phyloP scores from a whole-genome alignment of 495 filamentous ascomycete species.

The Xylaria palmicola region DNA sequence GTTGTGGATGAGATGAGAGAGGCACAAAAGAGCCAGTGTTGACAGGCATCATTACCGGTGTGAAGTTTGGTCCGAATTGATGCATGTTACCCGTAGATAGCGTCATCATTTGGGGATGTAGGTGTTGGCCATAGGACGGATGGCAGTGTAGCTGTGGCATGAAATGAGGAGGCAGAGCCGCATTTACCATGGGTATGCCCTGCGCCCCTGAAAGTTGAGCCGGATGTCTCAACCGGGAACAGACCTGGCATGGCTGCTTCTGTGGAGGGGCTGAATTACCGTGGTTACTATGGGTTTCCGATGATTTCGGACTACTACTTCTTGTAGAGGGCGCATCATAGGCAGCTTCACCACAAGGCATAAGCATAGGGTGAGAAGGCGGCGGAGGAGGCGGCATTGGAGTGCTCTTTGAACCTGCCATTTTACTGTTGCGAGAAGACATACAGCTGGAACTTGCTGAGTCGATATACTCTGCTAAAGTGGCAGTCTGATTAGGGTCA shows the following conservation, averaged over 20 bases:
- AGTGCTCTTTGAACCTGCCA: background rate
- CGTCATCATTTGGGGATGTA: conserved; percentile 25
- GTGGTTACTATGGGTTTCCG: conserved; percentile 2
- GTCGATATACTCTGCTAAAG: background rate
- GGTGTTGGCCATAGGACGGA: conserved; percentile 18
- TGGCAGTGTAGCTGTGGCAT: conserved; percentile 23
- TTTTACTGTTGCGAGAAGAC: background rate
- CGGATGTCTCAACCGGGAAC: conserved; percentile 24
- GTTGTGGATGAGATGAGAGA: conserved; percentile 12
- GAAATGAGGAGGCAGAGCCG: conserved; percentile 21
- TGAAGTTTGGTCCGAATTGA: conserved; percentile 15
- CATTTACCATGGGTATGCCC: conserved; percentile 23
- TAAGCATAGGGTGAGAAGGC: background rate
- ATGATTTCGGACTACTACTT: background rate
- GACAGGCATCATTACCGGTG: conserved; percentile 24
- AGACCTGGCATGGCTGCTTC: conserved; percentile 30
- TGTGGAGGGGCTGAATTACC: conserved; percentile 2
- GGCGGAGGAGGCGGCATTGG: conserved; percentile 23
- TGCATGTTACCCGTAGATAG: conserved; percentile 24
- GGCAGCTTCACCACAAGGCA: background rate
- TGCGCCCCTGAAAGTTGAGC: conserved; percentile 23
- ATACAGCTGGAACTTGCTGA: background rate
- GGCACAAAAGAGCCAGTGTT: conserved; percentile 16
- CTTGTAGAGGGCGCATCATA: background rate
- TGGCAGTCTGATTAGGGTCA: background rate